Percentiles rank a stretch among this genome's conserved stretches.
Evolutionary conservation across 2,329 filamentous ascomycete species (phyloP).

Genomic region (Aspergillus neoniger): DNA sequence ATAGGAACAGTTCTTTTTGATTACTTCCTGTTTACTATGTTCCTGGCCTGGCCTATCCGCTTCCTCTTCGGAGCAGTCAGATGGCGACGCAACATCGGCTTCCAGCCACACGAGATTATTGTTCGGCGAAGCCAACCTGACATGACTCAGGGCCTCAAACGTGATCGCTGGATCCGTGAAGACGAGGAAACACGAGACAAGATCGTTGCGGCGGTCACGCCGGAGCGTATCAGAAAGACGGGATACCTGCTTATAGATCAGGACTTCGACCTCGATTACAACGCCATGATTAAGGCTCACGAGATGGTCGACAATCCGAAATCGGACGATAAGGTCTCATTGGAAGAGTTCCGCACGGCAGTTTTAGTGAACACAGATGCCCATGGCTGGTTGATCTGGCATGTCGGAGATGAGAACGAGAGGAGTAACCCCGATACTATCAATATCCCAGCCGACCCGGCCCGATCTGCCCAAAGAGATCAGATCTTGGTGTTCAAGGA

Average conservation of each 20-base stretch:
- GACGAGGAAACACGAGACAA: constrained; percentile 56
- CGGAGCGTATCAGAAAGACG: constrained; percentile 72
- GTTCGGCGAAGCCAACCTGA: constrained; percentile 70
- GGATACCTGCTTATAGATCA: constrained; percentile 83
- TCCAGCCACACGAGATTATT: constrained; percentile 76
- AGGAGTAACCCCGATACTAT: neutral
- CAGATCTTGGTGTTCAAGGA: constrained; percentile 83
- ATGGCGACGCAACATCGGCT: constrained; percentile 77
- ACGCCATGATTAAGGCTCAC: constrained; percentile 74
- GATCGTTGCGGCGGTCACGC: constrained; percentile 69
- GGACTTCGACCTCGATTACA: constrained; percentile 87
- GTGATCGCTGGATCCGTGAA: constrained; percentile 50
- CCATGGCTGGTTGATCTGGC: constrained; percentile 69
- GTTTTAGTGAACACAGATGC: constrained; percentile 69
- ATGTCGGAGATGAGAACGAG: constrained; percentile 58
- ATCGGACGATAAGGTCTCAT: constrained; percentile 39
- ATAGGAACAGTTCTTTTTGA: constrained; percentile 71
- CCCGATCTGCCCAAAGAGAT: constrained; percentile 47
- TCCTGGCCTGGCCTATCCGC: constrained; percentile 72
- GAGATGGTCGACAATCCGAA: constrained; percentile 59
- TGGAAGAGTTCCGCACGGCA: constrained; percentile 70
- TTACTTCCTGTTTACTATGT: constrained; percentile 66
- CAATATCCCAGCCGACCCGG: constrained; percentile 41
- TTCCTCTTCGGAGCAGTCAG: constrained; percentile 68
- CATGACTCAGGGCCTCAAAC: constrained; percentile 65